Conservation (phyloP, 176 grass and related monocot species). For the Neostapfia colusana region DNA sequence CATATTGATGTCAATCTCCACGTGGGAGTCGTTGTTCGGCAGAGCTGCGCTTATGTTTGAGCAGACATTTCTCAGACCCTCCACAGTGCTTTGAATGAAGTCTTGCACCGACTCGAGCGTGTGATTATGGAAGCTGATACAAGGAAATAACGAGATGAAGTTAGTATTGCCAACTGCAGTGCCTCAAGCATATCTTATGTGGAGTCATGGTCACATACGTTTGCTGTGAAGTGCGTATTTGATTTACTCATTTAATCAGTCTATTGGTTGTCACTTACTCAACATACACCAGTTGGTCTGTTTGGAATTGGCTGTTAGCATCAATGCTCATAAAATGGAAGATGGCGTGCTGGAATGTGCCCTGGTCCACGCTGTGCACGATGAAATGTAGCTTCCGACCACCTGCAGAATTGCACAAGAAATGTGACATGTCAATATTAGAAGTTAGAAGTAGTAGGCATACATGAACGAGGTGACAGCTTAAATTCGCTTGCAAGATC, state of each 20-base stretch:
- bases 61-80: background rate
- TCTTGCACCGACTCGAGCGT: background rate
- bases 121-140: background rate
- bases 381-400: background rate
- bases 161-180: background rate
- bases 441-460: too few species aligned
- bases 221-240: too few species aligned
- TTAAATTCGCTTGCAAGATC: background rate
- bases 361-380: background rate
- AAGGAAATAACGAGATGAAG: background rate
- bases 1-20: too few species aligned
- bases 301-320: background rate
- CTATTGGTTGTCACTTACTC: background rate
- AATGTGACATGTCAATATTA: background rate
- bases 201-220: rapidly evolving
- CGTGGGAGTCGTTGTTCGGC: too few species aligned
- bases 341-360: background rate
- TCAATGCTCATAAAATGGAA: background rate
- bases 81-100: background rate
- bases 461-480: too few species aligned
- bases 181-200: too few species aligned
- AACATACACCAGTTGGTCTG: background rate
- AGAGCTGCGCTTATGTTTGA: too few species aligned
- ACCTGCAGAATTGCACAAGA: background rate
- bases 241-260: too few species aligned